Conservation (phyloP, 177 flowering plant species). For the Viscum album region DNA sequence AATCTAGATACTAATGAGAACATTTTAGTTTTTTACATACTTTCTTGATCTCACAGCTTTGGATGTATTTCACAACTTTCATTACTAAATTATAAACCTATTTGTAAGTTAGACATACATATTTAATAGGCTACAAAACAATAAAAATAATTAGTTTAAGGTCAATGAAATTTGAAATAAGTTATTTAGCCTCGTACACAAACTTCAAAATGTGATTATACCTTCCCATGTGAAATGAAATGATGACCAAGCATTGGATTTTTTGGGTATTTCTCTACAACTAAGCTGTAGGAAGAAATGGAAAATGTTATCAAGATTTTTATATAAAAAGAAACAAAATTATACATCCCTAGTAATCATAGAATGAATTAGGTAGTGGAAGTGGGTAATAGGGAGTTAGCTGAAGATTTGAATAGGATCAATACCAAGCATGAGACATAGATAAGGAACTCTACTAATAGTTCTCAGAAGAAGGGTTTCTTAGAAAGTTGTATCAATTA, state of each 20-base stretch:
- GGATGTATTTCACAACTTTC: conserved; percentile 60
- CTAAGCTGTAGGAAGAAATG: conserved; percentile 47
- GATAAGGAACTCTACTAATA: too few species aligned
- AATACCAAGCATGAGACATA: too few species aligned
- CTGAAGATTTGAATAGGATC: too few species aligned
- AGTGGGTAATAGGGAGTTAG: too few species aligned
- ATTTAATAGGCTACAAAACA: conserved; percentile 57
- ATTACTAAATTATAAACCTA: conserved; percentile 63
- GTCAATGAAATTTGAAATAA: neutral
- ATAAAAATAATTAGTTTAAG: neutral
- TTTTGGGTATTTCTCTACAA: conserved; percentile 63
- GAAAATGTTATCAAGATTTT: too few species aligned
- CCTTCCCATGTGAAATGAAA: conserved; percentile 61
- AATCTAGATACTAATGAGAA: neutral
- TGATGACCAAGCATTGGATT: conserved; percentile 84
- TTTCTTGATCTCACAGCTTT: conserved; percentile 55
- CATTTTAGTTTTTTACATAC: too few species aligned
- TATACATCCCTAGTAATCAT: too few species aligned
- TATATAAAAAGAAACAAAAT: too few species aligned
- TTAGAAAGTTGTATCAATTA: too few species aligned
- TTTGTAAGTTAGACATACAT: conserved; percentile 77
- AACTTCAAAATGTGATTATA: conserved; percentile 10
- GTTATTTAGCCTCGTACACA: too few species aligned
- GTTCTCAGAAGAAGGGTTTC: too few species aligned
- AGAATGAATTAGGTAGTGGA: too few species aligned